Base-by-base conservation (phyloP, 1,139 yeast species). In the Magnusiomyces paraingens region DNA sequence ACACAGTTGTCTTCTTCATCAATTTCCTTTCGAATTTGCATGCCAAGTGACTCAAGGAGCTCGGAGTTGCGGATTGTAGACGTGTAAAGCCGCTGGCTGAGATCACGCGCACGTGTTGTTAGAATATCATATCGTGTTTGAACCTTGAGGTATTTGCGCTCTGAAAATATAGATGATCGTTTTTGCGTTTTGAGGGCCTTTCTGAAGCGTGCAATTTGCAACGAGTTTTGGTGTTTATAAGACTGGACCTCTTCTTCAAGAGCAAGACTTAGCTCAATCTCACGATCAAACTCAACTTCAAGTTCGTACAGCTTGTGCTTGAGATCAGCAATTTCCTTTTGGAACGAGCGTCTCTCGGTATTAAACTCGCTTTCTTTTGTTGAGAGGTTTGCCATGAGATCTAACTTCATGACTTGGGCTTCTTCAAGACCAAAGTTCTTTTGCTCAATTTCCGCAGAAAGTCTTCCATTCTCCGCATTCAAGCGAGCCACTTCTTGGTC, bases 1-100 rank as follows among this genome's bases (percentile, higher is more conserved):
- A 58, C 57, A 6, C 62, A 63, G 21, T 59, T 60, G 8, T 62
- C 63, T 46, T 67, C 70, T 6, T 62, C 64, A 49, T 67, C 71
- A 41, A 61, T 52, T 49, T 63, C 67, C 47, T 67, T 67, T 32
- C 63, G 56, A 0, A 71, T 70, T 58, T 70, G 73, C 52, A 91
- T 73, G 0, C 98, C 98, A 76, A 90, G 82, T 1, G 86, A 78
- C 63, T 88, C 96, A 52, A 91, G 72, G 1, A 86, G 72, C 52
- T 78, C 73, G 61, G 87, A 82, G 52, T 80, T 75, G 43, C 83
- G 67, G n/a, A 66, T 63, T 53, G 75, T 65, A 41, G 72, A 68
- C 4, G 70, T 65, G 55, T 63, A 69, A 15, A 75, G 59, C 40
- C 71, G 65, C 51, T 67, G 69, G 47, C 75, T 67, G 48, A 76